Evolutionary conservation across 306 rosid genomes (phyloP), one percentile per base, ranked within the genome.

Genomic region (Quercus parvula): DNA sequence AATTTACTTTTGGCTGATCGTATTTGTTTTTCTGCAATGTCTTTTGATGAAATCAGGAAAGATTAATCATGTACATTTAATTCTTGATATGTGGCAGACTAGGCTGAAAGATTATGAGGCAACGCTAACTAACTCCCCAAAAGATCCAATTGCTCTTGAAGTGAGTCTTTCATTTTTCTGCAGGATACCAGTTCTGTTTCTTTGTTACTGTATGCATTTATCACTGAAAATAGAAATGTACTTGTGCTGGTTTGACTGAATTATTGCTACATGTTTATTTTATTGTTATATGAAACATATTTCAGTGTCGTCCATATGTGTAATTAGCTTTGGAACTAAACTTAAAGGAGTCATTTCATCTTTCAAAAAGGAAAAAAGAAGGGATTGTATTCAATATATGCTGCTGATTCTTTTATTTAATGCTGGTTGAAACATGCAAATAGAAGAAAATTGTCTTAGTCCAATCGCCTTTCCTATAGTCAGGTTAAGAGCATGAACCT

Each of bases 81-180:
- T 77, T 78, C 64, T 62, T 75, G 55, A 77, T 79, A 54, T 77
- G 55, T 90, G 81, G 86, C 99, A 94, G 99, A 74, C 84, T 86
- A 85, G 89, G 86, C 94, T 94, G 62, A 80, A 80, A 89, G 94
- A 88, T 80, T 94, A 86, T 56, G 95, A 94, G 84, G 88, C 82
- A 25, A 84, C 84, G 20, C 92, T 94, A 52, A 82, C 81, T 68
- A 84, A 67, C 85, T 87, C 87, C 81, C 99, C 99, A 49, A 90
- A 87, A 83, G 97, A 92, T 84, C 87, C 91, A 77, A 80, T 84
- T 75, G 95, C 99, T 66, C 88, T 94, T 66, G 95, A 94, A 88
- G 99, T 94, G 84, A 94, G 97, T 86, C 75, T 33, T 79, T 54
- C 59, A 55, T 5, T 38, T 41, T 68, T 51, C 28, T 49, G 18